Conservation (phyloP, 2,329 filamentous ascomycete genomes). For the Cladophialophora carrionii region DNA sequence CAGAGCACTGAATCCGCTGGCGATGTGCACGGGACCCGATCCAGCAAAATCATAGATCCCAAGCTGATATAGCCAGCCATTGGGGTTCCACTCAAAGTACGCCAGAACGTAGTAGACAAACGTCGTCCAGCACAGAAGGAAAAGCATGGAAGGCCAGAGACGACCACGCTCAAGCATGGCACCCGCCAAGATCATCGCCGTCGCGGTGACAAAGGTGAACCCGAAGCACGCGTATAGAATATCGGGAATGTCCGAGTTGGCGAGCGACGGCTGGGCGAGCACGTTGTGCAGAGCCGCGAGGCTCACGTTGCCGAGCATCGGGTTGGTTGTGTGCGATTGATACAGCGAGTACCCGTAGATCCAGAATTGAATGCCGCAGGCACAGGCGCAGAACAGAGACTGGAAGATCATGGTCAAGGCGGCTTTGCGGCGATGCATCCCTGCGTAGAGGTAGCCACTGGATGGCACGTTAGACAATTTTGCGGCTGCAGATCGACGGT, state of each 20-base stretch:
- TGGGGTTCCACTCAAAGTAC: slow-evolving; percentile 76
- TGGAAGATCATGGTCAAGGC: slow-evolving; percentile 66
- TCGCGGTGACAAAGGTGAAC: slow-evolving; percentile 61
- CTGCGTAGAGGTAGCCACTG: slow-evolving; percentile 63
- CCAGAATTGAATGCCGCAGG: slow-evolving; percentile 57
- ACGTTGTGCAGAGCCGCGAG: slow-evolving; percentile 65
- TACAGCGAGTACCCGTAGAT: slow-evolving; percentile 68
- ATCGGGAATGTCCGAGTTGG: slow-evolving; percentile 61
- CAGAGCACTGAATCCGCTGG: slow-evolving; percentile 70
- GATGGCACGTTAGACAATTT: not conserved
- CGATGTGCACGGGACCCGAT: slow-evolving; percentile 74
- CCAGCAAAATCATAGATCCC: slow-evolving; percentile 75
- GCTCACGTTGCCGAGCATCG: slow-evolving; percentile 65
- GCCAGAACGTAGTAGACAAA: slow-evolving; percentile 71
- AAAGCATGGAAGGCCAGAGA: slow-evolving; percentile 68
- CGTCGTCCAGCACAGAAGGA: slow-evolving; percentile 72
- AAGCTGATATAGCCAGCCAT: slow-evolving; percentile 70
- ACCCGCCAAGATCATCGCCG: slow-evolving; percentile 66
- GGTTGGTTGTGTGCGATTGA: slow-evolving; percentile 62
- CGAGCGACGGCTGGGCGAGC: slow-evolving; percentile 60
- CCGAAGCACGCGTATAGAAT: slow-evolving; percentile 69
- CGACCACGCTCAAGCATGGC: slow-evolving; percentile 66
- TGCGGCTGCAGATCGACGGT: not conserved
- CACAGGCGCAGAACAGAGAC: slow-evolving; percentile 60
- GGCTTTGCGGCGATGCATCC: slow-evolving; percentile 65